These are phyloP conservation scores for Teunomyces tritomae DNA, from an alignment of 805 yeast genomes.

Conservation along the genomic window DNA sequence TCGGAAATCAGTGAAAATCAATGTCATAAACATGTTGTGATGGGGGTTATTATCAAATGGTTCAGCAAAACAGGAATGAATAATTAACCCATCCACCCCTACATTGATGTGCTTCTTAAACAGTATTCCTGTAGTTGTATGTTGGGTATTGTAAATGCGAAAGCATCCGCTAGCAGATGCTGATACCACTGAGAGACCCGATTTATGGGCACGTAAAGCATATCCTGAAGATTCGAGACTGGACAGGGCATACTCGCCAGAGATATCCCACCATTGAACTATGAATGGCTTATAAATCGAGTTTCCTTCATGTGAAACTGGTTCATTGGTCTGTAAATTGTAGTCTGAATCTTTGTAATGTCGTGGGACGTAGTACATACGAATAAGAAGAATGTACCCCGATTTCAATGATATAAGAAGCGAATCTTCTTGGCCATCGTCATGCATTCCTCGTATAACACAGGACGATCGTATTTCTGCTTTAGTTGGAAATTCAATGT, in stretches of 20 bases:
- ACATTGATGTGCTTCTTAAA: constrained; percentile 39
- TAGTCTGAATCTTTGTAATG: constrained; percentile 23
- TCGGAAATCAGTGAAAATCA: constrained; percentile 36
- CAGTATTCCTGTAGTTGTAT: constrained; percentile 36
- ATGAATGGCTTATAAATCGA: constrained; percentile 40
- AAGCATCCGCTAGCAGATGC: constrained; percentile 35
- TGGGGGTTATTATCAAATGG: constrained; percentile 22
- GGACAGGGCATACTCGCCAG: constrained; percentile 10
- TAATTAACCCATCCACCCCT: constrained; percentile 38
- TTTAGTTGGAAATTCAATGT: constrained; percentile 28
- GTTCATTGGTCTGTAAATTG: constrained; percentile 8
- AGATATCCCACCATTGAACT: constrained; percentile 50
- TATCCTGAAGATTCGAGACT: constrained; percentile 24
- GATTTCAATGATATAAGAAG: constrained; percentile 38
- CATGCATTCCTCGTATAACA: constrained; percentile 21
- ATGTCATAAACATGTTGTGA: constrained; percentile 32
- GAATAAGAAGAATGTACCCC: constrained; percentile 38
- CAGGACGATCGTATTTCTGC: constrained; percentile 32
- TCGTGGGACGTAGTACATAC: constrained; percentile 38
- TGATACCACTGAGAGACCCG: constrained; percentile 40
- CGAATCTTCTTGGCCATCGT: constrained; percentile 32
- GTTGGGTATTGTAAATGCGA: constrained; percentile 36
- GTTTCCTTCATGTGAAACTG: constrained; percentile 10
- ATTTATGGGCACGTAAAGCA: constrained; percentile 31
- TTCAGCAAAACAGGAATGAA: constrained; percentile 43